A percentile compares a stretch with the other conserved stretches of the same genome.
Conservation (phyloP, 345 rosid genomes). For the Diplotaxis tenuifolia region DNA sequence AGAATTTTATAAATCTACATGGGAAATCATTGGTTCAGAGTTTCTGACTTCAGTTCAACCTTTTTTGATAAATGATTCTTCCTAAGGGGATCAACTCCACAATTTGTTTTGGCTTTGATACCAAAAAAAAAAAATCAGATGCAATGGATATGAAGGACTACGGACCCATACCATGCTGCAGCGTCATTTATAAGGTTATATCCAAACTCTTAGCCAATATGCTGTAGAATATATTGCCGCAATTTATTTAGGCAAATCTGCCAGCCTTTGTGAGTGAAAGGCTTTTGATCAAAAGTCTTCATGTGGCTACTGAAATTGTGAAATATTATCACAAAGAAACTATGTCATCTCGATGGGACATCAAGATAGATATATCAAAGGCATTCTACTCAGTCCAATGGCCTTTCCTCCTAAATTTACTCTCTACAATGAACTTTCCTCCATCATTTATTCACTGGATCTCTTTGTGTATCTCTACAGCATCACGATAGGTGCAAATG, state of each 20-base stretch:
- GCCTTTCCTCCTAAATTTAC: too few species aligned
- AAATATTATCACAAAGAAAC: too few species aligned
- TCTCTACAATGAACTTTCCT: too few species aligned
- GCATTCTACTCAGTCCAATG: too few species aligned
- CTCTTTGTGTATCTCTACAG: too few species aligned
- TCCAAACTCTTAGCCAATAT: not conserved
- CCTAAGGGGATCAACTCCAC: not conserved
- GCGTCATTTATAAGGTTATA: not conserved
- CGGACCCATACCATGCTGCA: not conserved
- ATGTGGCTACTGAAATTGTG: too few species aligned
- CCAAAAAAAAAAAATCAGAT: not conserved
- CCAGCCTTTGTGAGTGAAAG: not conserved
- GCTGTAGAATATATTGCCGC: not conserved
- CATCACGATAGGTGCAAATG: too few species aligned
- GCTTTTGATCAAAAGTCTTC: too few species aligned
- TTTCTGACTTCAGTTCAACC: not conserved
- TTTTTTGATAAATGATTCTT: not conserved
- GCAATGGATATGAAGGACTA: not conserved
- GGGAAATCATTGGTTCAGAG: not conserved
- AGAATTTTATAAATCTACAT: not conserved
- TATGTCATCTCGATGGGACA: too few species aligned
- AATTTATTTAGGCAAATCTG: not conserved
- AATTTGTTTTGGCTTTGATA: not conserved
- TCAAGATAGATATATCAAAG: too few species aligned
- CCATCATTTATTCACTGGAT: too few species aligned